Base-by-base conservation (phyloP, 2,329 filamentous ascomycete genomes). In the Verticillium zaregamsianum region DNA sequence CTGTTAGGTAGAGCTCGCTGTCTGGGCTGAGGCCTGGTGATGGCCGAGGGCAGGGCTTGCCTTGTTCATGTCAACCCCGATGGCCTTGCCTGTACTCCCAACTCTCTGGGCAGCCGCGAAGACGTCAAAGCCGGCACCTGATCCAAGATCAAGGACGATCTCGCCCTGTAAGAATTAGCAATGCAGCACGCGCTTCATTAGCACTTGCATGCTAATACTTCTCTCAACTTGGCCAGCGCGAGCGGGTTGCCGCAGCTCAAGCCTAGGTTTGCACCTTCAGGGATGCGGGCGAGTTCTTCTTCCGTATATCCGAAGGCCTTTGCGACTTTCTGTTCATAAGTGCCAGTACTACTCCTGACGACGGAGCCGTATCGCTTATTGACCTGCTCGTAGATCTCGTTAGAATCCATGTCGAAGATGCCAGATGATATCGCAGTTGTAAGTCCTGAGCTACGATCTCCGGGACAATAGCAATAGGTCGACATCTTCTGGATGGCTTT, bases 31-130 rank as follows among this genome's bases (percentile, higher is more conserved):
- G 25, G 49, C 23, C n/a, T 31, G 49, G 17, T 3, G 25, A 55
- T 3, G 55, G 31, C 28, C n/a, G 12, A 14, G 32, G n/a, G n/a
- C 33, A 14, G 33, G 31, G 23, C 63, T 7, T 66, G 82, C 83
- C 71, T 84, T 77, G 65, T 82, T 87, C 81, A 88, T 87, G 66
- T 88, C 85, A 5, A 88, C 73, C 8, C 85, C 86, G 57, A 86
- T 81, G 3, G 76, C 82, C 32, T 72, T 78, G 1, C 84, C 84
- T 4, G 68, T 70, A 0, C 66, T 56, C 0, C 83, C 83, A 40
- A 87, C 78, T 66, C 78, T 82, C 31, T 73, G 73, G 4, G 81
- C 76, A 12, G 84, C 83, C 3, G 82, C 77, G 63, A 87, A 85
- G 20, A 82, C 79, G 66, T 88, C 85, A 55, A 87, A 82, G 0